Base-by-base conservation (phyloP, 345 rosid genomes). In the Atalantia buxifolia region DNA sequence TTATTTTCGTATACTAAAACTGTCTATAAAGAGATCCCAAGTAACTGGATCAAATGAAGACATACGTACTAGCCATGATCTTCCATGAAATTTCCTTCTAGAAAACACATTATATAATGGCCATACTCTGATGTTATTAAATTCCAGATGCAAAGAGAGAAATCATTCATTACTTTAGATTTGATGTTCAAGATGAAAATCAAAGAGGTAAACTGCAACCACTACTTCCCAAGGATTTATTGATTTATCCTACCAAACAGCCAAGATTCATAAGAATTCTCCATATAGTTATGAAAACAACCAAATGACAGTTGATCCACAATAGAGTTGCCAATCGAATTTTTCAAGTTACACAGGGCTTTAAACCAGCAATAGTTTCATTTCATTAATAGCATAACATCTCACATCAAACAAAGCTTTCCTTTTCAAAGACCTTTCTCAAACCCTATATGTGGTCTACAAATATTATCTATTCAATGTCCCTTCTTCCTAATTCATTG, bases 231-330 rank as follows among this genome's bases (percentile, higher is more conserved):
- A 53, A 35, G 57, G 22, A 53, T 19, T 53, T 53, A 53, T 18
- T 53, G 21, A 16, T 53, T 18, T 19, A 18, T 53, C 57, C 57
- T 53, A 53, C 57, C 57, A 33, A 24, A 19, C 6, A 19, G 8
- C 42, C 42, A 50, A 30, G 62, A 71, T 48, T 21, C 61, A 25
- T 53, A 71, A 53, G 75, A 71, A 50, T 28, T 71, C 75, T 71
- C 38, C 27, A 50, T 16, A n/a, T 53, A 53, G 13, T 48, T 48
- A 27, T 31, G 24, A 50, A 24, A 69, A 42, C 27, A 42, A 28
- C 16, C 57, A 42, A 50, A 25, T 18, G 59, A 69, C 36, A 25
- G 13, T 27, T 16, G 36, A 45, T 45, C 24, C 14, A 45, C n/a
- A 3, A 42, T 16, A 16, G 14, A 48, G 59, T 4, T 55, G 24